A percentile compares a stretch with the other conserved stretches of the same genome.
These are phyloP conservation scores for Chaetoceros tenuissimus DNA, from an alignment of 108 stramenopile genomes.

Conservation along the genomic window DNA sequence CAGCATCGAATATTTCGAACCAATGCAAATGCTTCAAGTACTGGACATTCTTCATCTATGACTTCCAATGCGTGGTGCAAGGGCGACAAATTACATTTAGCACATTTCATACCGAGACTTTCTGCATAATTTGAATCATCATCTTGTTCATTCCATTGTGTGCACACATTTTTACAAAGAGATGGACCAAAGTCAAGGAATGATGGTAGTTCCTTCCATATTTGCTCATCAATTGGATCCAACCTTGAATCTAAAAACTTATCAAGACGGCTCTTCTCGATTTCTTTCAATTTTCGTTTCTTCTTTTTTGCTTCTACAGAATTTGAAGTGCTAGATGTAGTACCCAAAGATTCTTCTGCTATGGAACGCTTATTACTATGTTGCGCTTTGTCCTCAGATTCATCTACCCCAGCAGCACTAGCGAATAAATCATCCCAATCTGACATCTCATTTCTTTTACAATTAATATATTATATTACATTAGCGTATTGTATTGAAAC, in stretches of 20 bases:
- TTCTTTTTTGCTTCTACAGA: not conserved
- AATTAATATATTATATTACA: too few species aligned
- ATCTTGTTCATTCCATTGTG: not conserved
- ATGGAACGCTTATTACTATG: not conserved
- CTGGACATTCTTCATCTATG: not conserved
- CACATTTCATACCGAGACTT: not conserved
- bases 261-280: not conserved
- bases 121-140: not conserved
- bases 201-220: not conserved
- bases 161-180: not conserved
- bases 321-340: too few species aligned
- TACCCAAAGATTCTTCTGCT: too few species aligned
- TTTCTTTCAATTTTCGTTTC: not conserved
- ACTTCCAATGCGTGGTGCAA: not conserved
- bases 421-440: not conserved
- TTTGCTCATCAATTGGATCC: not conserved
- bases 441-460: not conserved
- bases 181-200: not conserved
- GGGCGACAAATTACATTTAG: not conserved
- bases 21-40: conserved; percentile 4
- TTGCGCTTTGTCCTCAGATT: not conserved
- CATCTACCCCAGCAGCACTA: not conserved
- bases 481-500: too few species aligned
- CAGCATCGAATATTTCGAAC: conserved; percentile 16
- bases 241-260: not conserved